Percentiles rank a stretch among this genome's conserved stretches.
Evolutionary conservation across 371 early-diverging fungal species (phyloP).

Genomic region (Rhizopus stolonifer): DNA sequence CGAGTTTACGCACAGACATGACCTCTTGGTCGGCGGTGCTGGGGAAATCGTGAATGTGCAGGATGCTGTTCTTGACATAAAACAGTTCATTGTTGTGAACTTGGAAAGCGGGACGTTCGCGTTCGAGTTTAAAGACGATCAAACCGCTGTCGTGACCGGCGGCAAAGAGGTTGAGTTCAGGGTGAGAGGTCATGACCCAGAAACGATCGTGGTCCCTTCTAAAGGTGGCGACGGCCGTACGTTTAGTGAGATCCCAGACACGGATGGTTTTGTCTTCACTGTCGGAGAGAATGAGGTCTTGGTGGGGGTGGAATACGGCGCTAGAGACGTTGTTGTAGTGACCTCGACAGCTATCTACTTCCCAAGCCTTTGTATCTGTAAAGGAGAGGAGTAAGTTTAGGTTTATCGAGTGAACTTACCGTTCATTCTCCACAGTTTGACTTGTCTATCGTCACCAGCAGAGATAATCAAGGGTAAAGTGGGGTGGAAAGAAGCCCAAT

Average conservation of each 20-base stretch:
- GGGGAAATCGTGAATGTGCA: slow-evolving; percentile 80
- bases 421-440: slow-evolving; percentile 98
- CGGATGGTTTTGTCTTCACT: slow-evolving; percentile 98
- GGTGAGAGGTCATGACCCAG: slow-evolving; percentile 96
- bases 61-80: slow-evolving; percentile 81
- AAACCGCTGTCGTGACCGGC: slow-evolving; percentile 98
- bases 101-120: slow-evolving; percentile 91
- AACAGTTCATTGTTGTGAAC: slow-evolving; percentile 79
- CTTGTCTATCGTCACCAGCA: slow-evolving; percentile 97
- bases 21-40: slow-evolving; percentile 75
- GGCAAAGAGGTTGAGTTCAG: slow-evolving; percentile 93
- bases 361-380: slow-evolving; percentile 94
- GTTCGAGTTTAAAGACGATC: slow-evolving; percentile 95
- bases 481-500: slow-evolving; percentile 97
- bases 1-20: slow-evolving; percentile 68
- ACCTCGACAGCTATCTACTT: slow-evolving; percentile 96
- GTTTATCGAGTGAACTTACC: no score
- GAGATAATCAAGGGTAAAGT: slow-evolving; percentile 93
- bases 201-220: slow-evolving; percentile 96
- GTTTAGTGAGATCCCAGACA: slow-evolving; percentile 95
- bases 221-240: slow-evolving; percentile 90
- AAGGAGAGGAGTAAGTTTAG: no score
- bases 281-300: slow-evolving; percentile 89
- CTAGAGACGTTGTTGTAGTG: slow-evolving; percentile 98
- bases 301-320: slow-evolving; percentile 90